Evolutionary conservation across 73 alveolate species (phyloP), one percentile per base, ranked within the genome.

Genomic region (Uronychia setigera): DNA sequence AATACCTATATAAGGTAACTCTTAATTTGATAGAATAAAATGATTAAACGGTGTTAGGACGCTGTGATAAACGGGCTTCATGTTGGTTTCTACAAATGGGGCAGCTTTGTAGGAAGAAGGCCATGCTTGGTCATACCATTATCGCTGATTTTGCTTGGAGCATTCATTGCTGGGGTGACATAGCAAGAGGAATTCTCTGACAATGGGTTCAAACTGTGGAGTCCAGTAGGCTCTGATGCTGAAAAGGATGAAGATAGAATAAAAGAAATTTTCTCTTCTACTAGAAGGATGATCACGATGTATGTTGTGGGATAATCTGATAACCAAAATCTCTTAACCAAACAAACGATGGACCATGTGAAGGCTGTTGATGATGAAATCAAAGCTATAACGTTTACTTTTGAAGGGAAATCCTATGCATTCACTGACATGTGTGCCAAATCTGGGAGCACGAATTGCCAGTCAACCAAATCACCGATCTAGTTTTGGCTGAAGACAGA

Each of bases 351-450:
- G 1, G 9, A 76, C 58, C 1, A 26, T 1, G 19, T 76, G 29
- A 76, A 76, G 59, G 27, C 46, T 5, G 59, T 76, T 30, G 81
- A 76, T 31, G 81, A 76, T 76, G 81, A 28, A 1, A 76, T 76
- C n/a, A 76, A 32, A 31, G 74, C 74, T 14, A 57, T 57, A 26
- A 29, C 81, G 29, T 28, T 76, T 1, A 76, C 59, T 27, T 35
- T 26, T 76, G 59, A 26, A 30, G 79, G 79, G 5, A 25, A 25
- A 5, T 25, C 28, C 25, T 76, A 76, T 76, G 30, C 35, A 28
- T 76, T 26, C 59, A 31, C 81, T 28, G 81, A 76, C 29, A 5
- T 26, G 29, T 76, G 81, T 76, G 32, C 32, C 35, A 25, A 76
- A 58, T 11, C 5, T 19, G 19, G 58, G 30, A 58, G 58, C 5